phyloP scores from a whole-genome alignment of 2,329 filamentous ascomycete species.

The Rutstroemia sp. region DNA sequence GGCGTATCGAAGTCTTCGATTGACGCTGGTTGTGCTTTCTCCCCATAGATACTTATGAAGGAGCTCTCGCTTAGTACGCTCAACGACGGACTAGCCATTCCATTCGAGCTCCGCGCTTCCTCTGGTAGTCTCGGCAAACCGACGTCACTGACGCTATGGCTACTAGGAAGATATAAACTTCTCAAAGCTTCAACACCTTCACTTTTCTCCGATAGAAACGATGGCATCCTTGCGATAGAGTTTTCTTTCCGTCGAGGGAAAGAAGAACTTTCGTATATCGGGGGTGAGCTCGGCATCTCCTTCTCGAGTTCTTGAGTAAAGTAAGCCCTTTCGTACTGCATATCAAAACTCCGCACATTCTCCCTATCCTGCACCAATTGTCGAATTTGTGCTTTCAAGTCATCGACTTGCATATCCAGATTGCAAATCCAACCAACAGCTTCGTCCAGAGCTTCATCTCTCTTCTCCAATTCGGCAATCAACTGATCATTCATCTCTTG shows the following conservation, averaged over 20 bases:
- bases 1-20: constrained; percentile 13
- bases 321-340: constrained; percentile 21
- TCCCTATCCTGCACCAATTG: constrained; percentile 45
- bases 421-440: constrained; percentile 62
- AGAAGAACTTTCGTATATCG: constrained; percentile 10
- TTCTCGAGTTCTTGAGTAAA: constrained; percentile 16
- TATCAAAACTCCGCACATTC: constrained; percentile 45
- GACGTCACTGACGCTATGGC: constrained; percentile 36
- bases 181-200: constrained; percentile 54
- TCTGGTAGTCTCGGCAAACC: constrained; percentile 44
- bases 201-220: constrained; percentile 53
- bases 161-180: constrained; percentile 43
- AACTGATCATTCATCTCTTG: constrained; percentile 52
- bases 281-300: constrained; percentile 22
- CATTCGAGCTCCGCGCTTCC: constrained; percentile 24
- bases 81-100: constrained; percentile 49
- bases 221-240: constrained; percentile 51
- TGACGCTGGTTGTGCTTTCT: constrained; percentile 26
- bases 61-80: constrained; percentile 63
- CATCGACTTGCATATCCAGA: constrained; percentile 33
- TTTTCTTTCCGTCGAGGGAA: constrained; percentile 18
- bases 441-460: constrained; percentile 64
- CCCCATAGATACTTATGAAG: constrained; percentile 57
- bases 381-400: constrained; percentile 44
- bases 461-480: constrained; percentile 53